phyloP scores from a whole-genome alignment of 2,329 filamentous ascomycete species.

The Knoxdaviesia capensis region DNA sequence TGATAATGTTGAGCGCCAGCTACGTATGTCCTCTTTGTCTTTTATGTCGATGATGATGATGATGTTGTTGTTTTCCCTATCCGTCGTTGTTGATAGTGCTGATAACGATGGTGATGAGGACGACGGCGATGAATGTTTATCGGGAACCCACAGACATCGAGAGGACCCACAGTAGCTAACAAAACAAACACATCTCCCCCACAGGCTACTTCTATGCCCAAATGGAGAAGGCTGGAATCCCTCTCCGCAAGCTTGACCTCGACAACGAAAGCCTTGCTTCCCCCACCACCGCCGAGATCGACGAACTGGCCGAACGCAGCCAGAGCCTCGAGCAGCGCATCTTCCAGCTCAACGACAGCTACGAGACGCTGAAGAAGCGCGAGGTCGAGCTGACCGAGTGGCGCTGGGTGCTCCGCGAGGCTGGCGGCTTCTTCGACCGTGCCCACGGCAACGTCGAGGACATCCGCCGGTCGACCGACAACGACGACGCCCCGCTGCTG shows the following conservation, averaged over 20 bases:
- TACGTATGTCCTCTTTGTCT: slow-evolving; percentile 42
- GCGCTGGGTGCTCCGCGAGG: slow-evolving; percentile 93
- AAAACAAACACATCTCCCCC: background rate
- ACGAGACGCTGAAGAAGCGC: slow-evolving; percentile 93
- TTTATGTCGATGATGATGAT: no score
- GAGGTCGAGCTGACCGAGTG: slow-evolving; percentile 95
- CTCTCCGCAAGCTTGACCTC: slow-evolving; percentile 76
- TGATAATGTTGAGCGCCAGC: slow-evolving; percentile 94
- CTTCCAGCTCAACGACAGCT: slow-evolving; percentile 85
- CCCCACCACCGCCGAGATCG: slow-evolving; percentile 84
- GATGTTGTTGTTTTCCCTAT: no score
- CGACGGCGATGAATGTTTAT: no score
- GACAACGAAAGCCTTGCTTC: slow-evolving; percentile 73
- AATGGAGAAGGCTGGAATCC: slow-evolving; percentile 82
- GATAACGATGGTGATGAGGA: no score
- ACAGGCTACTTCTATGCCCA: slow-evolving; percentile 82
- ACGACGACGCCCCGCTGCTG: slow-evolving; percentile 83
- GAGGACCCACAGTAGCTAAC: slow-evolving; percentile 11
- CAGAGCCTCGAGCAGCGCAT: slow-evolving; percentile 85
- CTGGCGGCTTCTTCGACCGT: slow-evolving; percentile 91
- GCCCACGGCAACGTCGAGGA: slow-evolving; percentile 94
- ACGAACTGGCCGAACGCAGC: slow-evolving; percentile 81
- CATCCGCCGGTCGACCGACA: slow-evolving; percentile 74
- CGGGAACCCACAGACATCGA: slow-evolving; percentile 2
- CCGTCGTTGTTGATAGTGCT: no score